Base-by-base conservation (phyloP, 2,329 filamentous ascomycete species). In the Elsinoe perseae region DNA sequence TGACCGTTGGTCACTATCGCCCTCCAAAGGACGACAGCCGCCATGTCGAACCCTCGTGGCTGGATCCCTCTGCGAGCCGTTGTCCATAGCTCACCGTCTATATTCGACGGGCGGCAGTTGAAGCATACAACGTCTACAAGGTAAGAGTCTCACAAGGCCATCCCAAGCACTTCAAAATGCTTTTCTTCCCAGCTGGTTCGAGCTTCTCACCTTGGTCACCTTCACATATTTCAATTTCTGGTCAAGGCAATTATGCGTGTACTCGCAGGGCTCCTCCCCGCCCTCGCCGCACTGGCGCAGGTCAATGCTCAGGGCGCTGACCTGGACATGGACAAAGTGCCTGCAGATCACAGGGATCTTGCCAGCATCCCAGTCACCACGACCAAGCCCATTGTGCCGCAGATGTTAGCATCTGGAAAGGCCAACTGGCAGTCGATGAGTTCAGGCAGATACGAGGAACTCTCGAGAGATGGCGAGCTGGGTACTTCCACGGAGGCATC, bases 41-140 rank as follows among this genome's bases (percentile, higher is more conserved):
- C 36, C 25, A 32, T 23, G 25, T 20, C 25, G 42, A 56, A 56
- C 38, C 53, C 53, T 34, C 42, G 23, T 36, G 40, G 53, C 42
- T 42, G 38, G 36, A 46, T 25, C 21, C 16, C 14, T 36, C 40
- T 56, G 38, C 28, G 27, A 36, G 40, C 53, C 53, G 53, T 56
- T 56, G 40, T 36, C 53, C 53, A 56, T 56, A 56, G 53, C 40
- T 44, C 38, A 56, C 53, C 53, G 53, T 20, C 40, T 56, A 56
- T 56, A 56, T 56, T 34, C 40, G 53, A 48, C 53, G 53, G 53
- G 18, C 23, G 38, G 21, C 53, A 25, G 53, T 46, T 56, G 21
- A 18, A 32, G 28, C 53, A 56, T 48, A 27, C 20, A 56, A 56
- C 53, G 53, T 7, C 20, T 16, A 2, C 18, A 44, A 56, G 53